A percentile compares a stretch with the other conserved stretches of the same genome.
Conservation (phyloP, 441 rosid genomes). For the Corymbia calophylla region DNA sequence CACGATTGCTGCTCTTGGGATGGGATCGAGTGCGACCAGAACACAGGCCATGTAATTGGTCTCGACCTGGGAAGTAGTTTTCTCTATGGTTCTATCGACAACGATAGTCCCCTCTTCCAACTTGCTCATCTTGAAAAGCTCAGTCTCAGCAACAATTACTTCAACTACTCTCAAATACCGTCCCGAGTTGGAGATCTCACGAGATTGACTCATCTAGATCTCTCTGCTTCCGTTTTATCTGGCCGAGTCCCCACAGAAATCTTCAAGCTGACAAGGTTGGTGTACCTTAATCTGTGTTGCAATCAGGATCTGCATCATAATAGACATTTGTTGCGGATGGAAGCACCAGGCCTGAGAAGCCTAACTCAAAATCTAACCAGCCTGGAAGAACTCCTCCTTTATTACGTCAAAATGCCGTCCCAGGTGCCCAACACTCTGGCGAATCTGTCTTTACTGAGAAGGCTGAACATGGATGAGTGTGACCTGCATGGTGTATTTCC, state of each 20-base stretch:
- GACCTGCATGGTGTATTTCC: neutral
- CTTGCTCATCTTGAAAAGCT: neutral
- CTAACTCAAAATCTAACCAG: neutral
- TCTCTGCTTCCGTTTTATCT: neutral
- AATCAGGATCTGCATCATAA: rapidly evolving
- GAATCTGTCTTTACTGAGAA: neutral
- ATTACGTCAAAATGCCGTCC: rapidly evolving
- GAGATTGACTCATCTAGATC: neutral
- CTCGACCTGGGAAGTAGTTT: neutral
- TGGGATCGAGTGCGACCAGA: neutral
- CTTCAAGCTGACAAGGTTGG: neutral
- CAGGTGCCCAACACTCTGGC: neutral
- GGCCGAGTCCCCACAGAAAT: neutral
- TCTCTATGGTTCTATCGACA: neutral
- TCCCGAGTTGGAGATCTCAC: neutral
- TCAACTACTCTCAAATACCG: neutral
- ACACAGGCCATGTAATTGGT: neutral
- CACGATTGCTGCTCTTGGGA: neutral
- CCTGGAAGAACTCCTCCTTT: neutral
- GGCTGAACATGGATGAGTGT: neutral
- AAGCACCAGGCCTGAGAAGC: neutral
- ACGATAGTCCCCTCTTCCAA: neutral
- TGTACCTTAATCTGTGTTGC: neutral
- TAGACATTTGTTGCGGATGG: rapidly evolving
- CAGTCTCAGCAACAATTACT: neutral